These are phyloP conservation scores for Microbotryum lychnidis-dioicae DNA, from an alignment of 1,284 basidiomycete genomes.

Conservation along the genomic window DNA sequence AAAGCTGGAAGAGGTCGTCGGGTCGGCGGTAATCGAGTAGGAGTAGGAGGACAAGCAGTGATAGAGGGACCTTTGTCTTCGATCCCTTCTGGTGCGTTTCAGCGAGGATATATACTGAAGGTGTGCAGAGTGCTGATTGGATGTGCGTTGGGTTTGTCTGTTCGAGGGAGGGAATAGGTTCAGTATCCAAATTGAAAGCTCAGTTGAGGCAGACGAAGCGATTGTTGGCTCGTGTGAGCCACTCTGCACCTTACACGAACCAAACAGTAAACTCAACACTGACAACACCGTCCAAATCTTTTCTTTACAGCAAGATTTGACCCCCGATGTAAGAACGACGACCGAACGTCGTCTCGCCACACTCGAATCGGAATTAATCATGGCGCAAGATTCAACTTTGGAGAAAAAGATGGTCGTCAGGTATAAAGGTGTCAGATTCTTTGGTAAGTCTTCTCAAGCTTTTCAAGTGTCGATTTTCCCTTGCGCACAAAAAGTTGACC, in stretches of 20 bases:
- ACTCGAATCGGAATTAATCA: conserved; percentile 16
- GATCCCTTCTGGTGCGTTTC: too few species aligned
- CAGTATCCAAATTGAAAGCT: conserved; percentile 27
- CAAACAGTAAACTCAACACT: too few species aligned
- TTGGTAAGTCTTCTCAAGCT: conserved; percentile 9
- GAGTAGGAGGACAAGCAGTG: too few species aligned
- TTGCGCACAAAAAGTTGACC: too few species aligned
- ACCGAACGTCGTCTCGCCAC: conserved; percentile 18
- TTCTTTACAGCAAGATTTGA: conserved; percentile 18
- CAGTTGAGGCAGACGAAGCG: conserved; percentile 29
- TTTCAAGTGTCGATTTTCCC: too few species aligned
- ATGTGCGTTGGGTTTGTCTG: too few species aligned
- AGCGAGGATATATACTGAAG: too few species aligned
- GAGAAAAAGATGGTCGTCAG: conserved; percentile 30
- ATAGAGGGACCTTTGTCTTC: too few species aligned
- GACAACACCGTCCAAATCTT: neutral
- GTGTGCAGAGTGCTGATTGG: too few species aligned
- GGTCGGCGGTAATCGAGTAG: too few species aligned
- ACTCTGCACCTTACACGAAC: neutral
- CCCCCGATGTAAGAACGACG: conserved; percentile 24
- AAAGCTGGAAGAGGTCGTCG: too few species aligned
- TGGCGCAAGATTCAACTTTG: conserved; percentile 8
- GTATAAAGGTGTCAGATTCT: conserved; percentile 31
- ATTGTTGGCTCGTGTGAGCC: conserved; percentile 18
- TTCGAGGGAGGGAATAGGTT: conserved; percentile 3